These are phyloP conservation scores for Platanthera zijinensis DNA, from an alignment of 106 monocot genomes.

Conservation along the genomic window DNA sequence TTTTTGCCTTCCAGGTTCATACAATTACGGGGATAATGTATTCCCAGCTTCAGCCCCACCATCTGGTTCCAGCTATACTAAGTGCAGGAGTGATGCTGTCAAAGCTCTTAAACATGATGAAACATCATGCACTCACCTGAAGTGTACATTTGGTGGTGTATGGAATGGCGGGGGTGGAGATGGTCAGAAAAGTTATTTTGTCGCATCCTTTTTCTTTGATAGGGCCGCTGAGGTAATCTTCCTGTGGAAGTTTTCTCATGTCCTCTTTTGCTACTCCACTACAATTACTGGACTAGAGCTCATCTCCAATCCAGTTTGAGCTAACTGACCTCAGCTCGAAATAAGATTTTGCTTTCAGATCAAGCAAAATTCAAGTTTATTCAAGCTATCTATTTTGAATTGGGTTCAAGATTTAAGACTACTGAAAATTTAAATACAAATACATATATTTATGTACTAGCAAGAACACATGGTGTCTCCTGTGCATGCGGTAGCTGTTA, in stretches of 20 bases:
- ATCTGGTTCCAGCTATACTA: slow-evolving; percentile 49
- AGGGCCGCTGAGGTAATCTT: slow-evolving; percentile 78
- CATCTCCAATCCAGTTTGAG: no score
- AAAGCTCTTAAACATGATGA: slow-evolving; percentile 72
- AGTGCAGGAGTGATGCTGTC: slow-evolving; percentile 62
- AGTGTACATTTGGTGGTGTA: slow-evolving; percentile 89
- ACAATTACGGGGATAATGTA: slow-evolving; percentile 54
- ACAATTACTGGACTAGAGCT: no score
- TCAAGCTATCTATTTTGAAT: no score
- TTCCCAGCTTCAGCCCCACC: slow-evolving; percentile 42
- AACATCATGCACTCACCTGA: slow-evolving; percentile 74
- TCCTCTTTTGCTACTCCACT: no score
- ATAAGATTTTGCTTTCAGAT: no score
- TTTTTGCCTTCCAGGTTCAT: slow-evolving; percentile 32
- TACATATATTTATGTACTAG: no score
- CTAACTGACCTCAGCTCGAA: no score
- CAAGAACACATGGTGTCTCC: no score
- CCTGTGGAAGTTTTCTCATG: neutral
- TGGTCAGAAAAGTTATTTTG: slow-evolving; percentile 82
- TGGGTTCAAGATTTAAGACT: no score
- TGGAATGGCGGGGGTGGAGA: slow-evolving; percentile 98
- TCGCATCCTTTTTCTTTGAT: slow-evolving; percentile 96
- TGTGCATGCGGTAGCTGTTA: no score
- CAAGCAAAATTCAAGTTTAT: no score
- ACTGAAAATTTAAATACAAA: no score